Percentiles rank a stretch among this genome's conserved stretches.
These are phyloP conservation scores for Beauveria australis DNA, from an alignment of 2,329 filamentous ascomycete genomes.

Conservation along the genomic window DNA sequence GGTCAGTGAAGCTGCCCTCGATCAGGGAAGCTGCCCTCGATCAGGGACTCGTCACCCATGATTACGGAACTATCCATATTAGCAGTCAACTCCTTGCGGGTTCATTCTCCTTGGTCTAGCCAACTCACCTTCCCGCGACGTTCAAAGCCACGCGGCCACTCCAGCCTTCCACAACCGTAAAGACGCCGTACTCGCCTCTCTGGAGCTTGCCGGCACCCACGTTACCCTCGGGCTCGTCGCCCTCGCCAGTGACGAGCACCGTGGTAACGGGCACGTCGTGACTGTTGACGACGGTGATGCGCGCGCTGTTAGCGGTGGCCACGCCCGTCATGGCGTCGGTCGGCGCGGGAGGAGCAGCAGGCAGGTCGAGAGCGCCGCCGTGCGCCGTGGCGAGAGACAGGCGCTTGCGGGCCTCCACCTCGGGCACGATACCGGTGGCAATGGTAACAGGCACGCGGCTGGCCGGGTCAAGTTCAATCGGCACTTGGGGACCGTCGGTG, in stretches of 20 bases:
- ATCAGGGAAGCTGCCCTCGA: conserved; percentile 10
- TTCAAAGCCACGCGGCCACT: conserved; percentile 11
- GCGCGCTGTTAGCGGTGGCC: not conserved
- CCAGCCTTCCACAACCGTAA: conserved; percentile 5
- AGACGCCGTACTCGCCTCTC: not conserved
- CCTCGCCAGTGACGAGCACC: not conserved
- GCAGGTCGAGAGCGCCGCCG: conserved; percentile 4
- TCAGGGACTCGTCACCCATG: conserved; percentile 16
- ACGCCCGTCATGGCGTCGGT: not conserved
- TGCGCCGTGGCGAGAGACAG: not conserved
- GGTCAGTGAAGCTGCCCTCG: conserved; percentile 10
- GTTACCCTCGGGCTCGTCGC: not conserved
- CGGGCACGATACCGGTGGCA: not conserved
- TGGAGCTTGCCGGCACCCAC: not conserved
- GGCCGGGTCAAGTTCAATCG: not conserved
- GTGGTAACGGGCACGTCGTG: conserved; percentile 1
- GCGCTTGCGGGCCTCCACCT: not conserved
- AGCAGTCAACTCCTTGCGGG: not conserved
- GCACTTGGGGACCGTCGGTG: not conserved
- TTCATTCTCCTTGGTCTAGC: not conserved
- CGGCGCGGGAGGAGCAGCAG: not conserved
- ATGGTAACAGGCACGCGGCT: not conserved
- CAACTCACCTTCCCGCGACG: conserved; percentile 1
- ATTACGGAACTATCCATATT: conserved; percentile 7
- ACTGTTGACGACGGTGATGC: not conserved